These are phyloP conservation scores for Smittium culicis DNA, from an alignment of 371 early-diverging fungal species.

Conservation along the genomic window DNA sequence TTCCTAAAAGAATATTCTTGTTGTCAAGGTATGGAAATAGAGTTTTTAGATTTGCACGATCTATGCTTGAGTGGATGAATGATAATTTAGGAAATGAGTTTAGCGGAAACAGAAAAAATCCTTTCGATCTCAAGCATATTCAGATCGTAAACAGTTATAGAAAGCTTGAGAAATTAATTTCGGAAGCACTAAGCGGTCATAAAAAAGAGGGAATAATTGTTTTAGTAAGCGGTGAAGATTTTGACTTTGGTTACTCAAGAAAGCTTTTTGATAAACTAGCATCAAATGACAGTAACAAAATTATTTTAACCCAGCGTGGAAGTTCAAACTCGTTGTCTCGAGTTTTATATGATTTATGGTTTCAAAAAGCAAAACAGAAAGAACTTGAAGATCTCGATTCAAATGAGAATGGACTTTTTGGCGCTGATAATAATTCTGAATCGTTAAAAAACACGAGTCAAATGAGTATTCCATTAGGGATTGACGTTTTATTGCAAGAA, in stretches of 20 bases:
- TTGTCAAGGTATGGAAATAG: constrained; percentile 59
- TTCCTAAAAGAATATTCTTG: constrained; percentile 38
- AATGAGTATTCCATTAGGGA: constrained; percentile 18
- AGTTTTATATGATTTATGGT: constrained; percentile 57
- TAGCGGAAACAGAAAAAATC: constrained; percentile 58
- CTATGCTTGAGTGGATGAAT: constrained; percentile 94
- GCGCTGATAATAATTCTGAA: constrained; percentile 18
- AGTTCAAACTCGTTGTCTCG: constrained; percentile 56
- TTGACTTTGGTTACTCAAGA: constrained; percentile 69
- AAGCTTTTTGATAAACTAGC: constrained; percentile 63
- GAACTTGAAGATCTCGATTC: constrained; percentile 18
- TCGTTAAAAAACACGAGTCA: constrained; percentile 18
- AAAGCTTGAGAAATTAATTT: constrained; percentile 47
- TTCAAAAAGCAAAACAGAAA: constrained; percentile 19
- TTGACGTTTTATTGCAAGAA: constrained; percentile 21
- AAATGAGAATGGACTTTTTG: constrained; percentile 1
- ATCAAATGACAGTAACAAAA: constrained; percentile 37
- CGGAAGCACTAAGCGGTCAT: constrained; percentile 42
- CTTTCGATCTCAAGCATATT: constrained; percentile 74
- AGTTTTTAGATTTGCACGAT: constrained; percentile 66
- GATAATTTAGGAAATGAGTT: constrained; percentile 57
- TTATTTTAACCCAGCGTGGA: constrained; percentile 67
- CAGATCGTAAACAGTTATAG: constrained; percentile 39
- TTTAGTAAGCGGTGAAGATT: constrained; percentile 56
- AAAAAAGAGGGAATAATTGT: constrained; percentile 45